Percentiles rank a stretch among this genome's conserved stretches.
Conservation (phyloP, 2,329 filamentous ascomycete species). For the Ophiostoma angusticollis region DNA sequence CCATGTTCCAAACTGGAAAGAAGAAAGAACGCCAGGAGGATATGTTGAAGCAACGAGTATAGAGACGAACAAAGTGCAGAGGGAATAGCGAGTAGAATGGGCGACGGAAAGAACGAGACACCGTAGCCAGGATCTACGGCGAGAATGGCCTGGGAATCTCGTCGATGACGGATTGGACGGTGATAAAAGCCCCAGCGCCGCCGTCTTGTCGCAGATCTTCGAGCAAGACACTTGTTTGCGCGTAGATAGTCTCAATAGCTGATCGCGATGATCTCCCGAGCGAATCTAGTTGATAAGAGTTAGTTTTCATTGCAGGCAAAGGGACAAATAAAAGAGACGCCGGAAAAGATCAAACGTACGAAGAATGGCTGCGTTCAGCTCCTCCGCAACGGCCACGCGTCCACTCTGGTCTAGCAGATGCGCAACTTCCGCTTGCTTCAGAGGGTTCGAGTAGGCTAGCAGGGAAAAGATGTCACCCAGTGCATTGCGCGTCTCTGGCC, state of each 20-base stretch:
- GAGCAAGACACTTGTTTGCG: constrained; percentile 78
- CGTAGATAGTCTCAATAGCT: constrained; percentile 71
- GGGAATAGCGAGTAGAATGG: neutral
- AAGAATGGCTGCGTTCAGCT: constrained; percentile 85
- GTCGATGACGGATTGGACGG: constrained; percentile 36
- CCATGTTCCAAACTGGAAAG: neutral
- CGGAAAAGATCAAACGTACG: constrained; percentile 40
- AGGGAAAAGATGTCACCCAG: constrained; percentile 79
- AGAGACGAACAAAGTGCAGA: too few species aligned
- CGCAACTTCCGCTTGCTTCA: constrained; percentile 59
- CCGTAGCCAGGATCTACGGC: neutral
- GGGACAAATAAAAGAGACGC: neutral
- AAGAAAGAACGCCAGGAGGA: neutral
- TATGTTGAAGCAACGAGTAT: too few species aligned
- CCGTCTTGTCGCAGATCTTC: constrained; percentile 69
- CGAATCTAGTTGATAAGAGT: constrained; percentile 55
- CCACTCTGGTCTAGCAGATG: constrained; percentile 66
- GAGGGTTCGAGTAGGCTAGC: constrained; percentile 73
- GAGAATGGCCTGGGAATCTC: constrained; percentile 24
- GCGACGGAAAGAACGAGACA: neutral
- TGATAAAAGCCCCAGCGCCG: constrained; percentile 72
- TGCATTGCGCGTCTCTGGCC: constrained; percentile 57
- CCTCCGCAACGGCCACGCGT: constrained; percentile 71
- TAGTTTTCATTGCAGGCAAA: constrained; percentile 12
- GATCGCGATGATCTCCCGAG: constrained; percentile 81